phyloP scores from a whole-genome alignment of 176 grass and related monocot genomes.

The Avena eriantha region DNA sequence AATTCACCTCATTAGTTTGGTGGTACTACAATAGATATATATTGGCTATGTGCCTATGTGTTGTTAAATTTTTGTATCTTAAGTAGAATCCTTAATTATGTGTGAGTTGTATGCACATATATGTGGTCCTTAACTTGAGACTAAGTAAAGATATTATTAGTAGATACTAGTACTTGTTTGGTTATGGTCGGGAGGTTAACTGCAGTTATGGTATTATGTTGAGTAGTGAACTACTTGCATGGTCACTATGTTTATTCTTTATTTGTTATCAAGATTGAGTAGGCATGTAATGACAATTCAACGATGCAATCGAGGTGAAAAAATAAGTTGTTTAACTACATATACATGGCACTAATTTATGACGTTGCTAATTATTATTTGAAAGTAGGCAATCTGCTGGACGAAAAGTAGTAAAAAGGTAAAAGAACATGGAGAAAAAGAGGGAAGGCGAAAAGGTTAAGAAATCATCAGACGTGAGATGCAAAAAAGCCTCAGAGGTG shows the following conservation, averaged over 20 bases:
- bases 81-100: background rate
- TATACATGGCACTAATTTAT: background rate
- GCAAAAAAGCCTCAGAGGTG: no score
- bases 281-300: slow-evolving; percentile 1
- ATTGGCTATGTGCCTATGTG: background rate
- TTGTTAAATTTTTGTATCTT: background rate
- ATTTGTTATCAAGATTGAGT: background rate
- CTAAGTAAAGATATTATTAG: background rate
- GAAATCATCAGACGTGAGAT: no score
- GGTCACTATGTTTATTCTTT: slow-evolving; percentile 15
- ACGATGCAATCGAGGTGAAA: slow-evolving; percentile 24
- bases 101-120: slow-evolving; percentile 7
- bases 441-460: no score
- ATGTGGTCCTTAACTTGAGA: slow-evolving; percentile 18
- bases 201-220: background rate
- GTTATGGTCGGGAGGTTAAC: background rate
- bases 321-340: slow-evolving; percentile 7
- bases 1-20: background rate
- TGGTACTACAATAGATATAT: slow-evolving; percentile 10
- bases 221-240: background rate
- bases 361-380: background rate
- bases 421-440: no score
- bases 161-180: background rate
- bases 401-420: no score
- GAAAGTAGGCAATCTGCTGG: background rate